Evolutionary conservation across 129 eudicot genomes (phyloP).

Genomic region (Artemisia tridentata): DNA sequence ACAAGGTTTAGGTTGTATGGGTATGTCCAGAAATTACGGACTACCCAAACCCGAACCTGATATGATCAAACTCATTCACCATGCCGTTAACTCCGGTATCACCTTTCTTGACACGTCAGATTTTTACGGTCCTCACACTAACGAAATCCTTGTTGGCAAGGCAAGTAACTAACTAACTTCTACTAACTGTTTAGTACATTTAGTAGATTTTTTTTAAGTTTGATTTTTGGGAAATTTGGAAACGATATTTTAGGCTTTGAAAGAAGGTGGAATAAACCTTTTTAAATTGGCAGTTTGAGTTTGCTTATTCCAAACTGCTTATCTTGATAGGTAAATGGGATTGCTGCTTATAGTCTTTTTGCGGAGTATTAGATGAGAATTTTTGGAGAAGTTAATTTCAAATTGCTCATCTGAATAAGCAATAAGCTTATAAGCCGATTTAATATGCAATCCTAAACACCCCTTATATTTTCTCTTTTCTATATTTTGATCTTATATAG

Average conservation of each 20-base stretch:
- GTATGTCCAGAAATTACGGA: constrained; percentile 42
- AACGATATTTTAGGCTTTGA: constrained; percentile 49
- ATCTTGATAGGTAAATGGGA: too few species aligned
- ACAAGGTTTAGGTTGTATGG: constrained; percentile 53
- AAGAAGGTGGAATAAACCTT: constrained; percentile 28
- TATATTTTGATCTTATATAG: background rate
- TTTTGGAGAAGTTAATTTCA: too few species aligned
- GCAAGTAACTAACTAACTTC: background rate
- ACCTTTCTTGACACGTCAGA: constrained; percentile 55
- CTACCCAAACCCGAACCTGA: constrained; percentile 46
- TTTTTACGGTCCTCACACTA: constrained; percentile 50
- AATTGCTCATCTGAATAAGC: background rate
- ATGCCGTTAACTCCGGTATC: constrained; percentile 51
- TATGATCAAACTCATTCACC: constrained; percentile 46
- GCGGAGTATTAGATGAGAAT: too few species aligned
- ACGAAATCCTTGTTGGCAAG: constrained; percentile 50
- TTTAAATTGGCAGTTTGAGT: too few species aligned
- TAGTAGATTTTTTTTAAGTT: too few species aligned
- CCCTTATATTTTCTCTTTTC: background rate
- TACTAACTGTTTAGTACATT: background rate
- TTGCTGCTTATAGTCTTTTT: too few species aligned
- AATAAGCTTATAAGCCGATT: too few species aligned
- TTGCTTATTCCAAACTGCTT: too few species aligned
- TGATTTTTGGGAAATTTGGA: background rate
- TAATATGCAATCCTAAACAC: too few species aligned